Base-by-base conservation (phyloP, 495 filamentous ascomycete species). In the Penicillium parvum region DNA sequence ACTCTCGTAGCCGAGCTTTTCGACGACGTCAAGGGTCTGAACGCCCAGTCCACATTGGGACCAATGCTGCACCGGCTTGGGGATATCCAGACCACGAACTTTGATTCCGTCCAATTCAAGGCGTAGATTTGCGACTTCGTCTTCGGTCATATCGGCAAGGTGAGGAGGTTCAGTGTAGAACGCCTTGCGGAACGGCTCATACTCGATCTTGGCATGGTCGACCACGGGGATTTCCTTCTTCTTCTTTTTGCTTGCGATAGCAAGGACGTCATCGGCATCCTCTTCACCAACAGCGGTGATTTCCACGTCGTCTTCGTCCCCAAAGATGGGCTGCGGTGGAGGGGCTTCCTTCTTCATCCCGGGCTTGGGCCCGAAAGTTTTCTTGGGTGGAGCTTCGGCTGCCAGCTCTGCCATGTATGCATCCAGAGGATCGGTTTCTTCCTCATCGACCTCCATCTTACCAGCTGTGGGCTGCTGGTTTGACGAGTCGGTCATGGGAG, bases 61-160 rank as follows among this genome's bases (percentile, higher is more conserved):
- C 89, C 90, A 99, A 58, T 95, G 96, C 60, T 86, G 82, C 8
- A 97, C 89, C 6, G 92, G 92, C 49, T 89, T 96, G 1, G 92
- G 92, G 5, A 90, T 81, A 53, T 95, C 81, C 47, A 86, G 76
- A 16, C 90, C 90, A 30, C 77, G 73, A 15, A 96, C 86, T 65
- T 96, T 96, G 63, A 99, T 96, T 29, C 88, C 91, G 61, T 97
- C 92, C 16, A 98, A 69, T 63, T 96, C 89, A 25, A 90, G 57
- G 18, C 92, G 82, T 29, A 97, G 63, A 43, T 85, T 85, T 21
- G 82, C 81, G 40, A 88, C 73, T 50, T 99, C 90, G 36, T 84
- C 88, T 41, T 90, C 85, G 6, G 82, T 90, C 83, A 97, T 85
- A 25, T 87, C 79, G 14, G 79, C 75, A 37, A 96, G 65, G 62